Evolutionary conservation across 345 rosid genomes (phyloP), one percentile per base, ranked within the genome.

Genomic region (Sisymbrium altissimum): DNA sequence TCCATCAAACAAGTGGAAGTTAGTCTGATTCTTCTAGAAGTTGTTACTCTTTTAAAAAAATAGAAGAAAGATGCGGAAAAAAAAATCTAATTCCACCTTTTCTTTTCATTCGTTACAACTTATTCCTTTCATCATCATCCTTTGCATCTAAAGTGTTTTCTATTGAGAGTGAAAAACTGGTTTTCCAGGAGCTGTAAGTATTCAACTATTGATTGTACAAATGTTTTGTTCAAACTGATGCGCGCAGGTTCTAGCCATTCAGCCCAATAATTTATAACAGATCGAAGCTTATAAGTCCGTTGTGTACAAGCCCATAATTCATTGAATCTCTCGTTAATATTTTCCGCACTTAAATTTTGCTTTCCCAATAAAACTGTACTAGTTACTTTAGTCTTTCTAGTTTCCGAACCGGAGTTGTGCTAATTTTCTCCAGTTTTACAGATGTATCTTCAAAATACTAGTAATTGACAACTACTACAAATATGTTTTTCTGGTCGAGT

Each of bases 241-340:
- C 76, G 43, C 12, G 9, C 53, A 39, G 33, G 14, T 45, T 21
- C 45, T 54, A 43, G 5, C 4, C 17, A 27, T 44, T 3, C 2
- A 19, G 66, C 66, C 78, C 78, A 66, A 27, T 6, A 46, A 56
- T 25, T 32, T 25, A 56, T 36, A 38, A 46, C n/a, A 8, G 17
- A 50, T 13, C 6, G 19, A 61, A 52, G 41, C 29, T 4, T 39
- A 29, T 1, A 49, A 50, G 54, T 13, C 30, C 1, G 0, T n/a
- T 21, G 21, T 21, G 21, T 49, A 49, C 10, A 49, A 21, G n/a
- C 54, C 9, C 33, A 1, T 30, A 30, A 5, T 30, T 30, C 9
- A 33, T 10, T 49, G 55, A 49, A 49, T 21, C 29, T 49, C 29
- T 49, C 12, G 55, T 21, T 49, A 19, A 48, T 48, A 19, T 48